phyloP scores from a whole-genome alignment of 305 asterid species.

The Rubia balearica region DNA sequence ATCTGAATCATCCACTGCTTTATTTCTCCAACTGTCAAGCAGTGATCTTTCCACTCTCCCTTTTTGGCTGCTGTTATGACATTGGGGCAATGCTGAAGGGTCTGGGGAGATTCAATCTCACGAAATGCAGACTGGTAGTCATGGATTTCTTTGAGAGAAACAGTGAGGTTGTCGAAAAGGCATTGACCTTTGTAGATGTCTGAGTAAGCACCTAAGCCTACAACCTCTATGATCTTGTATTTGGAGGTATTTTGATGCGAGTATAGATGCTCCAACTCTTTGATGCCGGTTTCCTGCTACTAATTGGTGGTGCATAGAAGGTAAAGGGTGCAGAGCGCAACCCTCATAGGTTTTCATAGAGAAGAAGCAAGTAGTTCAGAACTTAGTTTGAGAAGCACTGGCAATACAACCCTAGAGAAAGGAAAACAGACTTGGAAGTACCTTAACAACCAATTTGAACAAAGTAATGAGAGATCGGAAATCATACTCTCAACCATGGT shows the following conservation, averaged over 20 bases:
- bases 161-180: slow-evolving; percentile 54
- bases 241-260: slow-evolving; percentile 68
- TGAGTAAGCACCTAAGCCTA: slow-evolving; percentile 93
- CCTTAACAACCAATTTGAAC: not conserved
- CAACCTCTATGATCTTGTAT: slow-evolving; percentile 61
- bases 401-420: not conserved
- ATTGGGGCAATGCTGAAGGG: slow-evolving; percentile 61
- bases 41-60: slow-evolving; percentile 38
- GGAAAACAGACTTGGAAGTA: not conserved
- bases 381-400: not conserved
- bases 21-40: slow-evolving; percentile 58
- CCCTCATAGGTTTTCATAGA: not conserved
- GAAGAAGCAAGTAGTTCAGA: not conserved
- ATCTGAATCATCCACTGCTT: slow-evolving; percentile 88
- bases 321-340: not conserved
- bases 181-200: slow-evolving; percentile 84
- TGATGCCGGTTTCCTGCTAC: slow-evolving; percentile 22
- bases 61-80: slow-evolving; percentile 55
- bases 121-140: slow-evolving; percentile 80
- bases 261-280: slow-evolving; percentile 98
- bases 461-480: not conserved
- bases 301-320: not conserved
- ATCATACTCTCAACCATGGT: not conserved
- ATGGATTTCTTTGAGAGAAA: slow-evolving; percentile 86
- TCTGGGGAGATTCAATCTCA: slow-evolving; percentile 79